Base-by-base conservation (phyloP, 2,329 filamentous ascomycete genomes). In the Proliferodiscus dingleyae region DNA sequence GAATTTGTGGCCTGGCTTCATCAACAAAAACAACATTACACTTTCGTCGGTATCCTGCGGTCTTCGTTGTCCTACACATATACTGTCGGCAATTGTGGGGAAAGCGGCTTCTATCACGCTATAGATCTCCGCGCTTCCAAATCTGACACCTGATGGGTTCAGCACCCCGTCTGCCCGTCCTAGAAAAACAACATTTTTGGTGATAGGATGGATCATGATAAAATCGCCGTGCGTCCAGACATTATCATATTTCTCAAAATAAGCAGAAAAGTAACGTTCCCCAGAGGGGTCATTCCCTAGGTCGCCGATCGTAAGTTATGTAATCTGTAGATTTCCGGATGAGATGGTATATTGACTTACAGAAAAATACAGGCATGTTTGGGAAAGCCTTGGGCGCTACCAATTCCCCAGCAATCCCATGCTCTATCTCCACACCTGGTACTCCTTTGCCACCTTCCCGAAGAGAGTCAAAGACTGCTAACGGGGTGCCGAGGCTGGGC, bases 201-300 rank as follows among this genome's bases (percentile, higher is more conserved):
- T 90, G 3, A 67, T 53, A 0, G 86, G 85, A 58, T 91, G 80
- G 11, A 86, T 68, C 28, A 77, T 74, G 57, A 87, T 81, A 62
- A 90, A 91, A 60, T 93, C 88, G 18, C 87, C 87, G 52, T 93
- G 88, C 0, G 85, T 85, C 88, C 87, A 93, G 1, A 87, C 85
- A 45, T 80, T 69, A 5, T 74, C 67, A 66, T 80, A 85, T 38
- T 80, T 75, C 1, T 69, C 73, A 58, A 84, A 85, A 63, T 85
- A 78, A 21, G 79, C 74, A 1, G 70, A 64, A 53, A 71, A 73
- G 64, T 83, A 86, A 50, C 0, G 37, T 11, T 52, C 33, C 42
- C 52, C 28, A 34, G 49, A 49, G 49, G 51, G 59, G 62, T 82
- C 79, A 54, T 73, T 74, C 74, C 81, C n/a, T n/a, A n/a, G n/a